Conservation (phyloP, 805 yeast species). For the Lipomyces sp. region DNA sequence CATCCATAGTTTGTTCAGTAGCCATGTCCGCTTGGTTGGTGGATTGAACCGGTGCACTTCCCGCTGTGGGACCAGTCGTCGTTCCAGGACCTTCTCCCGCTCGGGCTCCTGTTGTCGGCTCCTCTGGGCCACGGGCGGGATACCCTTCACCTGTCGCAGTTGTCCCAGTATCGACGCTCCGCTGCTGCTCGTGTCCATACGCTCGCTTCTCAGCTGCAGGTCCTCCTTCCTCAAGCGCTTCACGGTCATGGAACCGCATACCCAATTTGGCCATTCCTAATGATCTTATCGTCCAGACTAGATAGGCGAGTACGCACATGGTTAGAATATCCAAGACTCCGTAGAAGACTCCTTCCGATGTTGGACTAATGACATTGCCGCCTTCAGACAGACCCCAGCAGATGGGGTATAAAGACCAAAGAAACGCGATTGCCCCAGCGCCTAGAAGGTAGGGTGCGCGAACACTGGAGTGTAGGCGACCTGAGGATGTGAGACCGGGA, state of each 20-base stretch:
- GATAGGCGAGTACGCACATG: conserved; percentile 44
- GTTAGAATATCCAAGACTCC: conserved; percentile 60
- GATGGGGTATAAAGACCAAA: conserved; percentile 51
- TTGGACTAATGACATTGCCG: conserved; percentile 64
- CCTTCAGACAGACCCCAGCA: conserved; percentile 64
- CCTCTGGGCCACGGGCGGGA: background rate
- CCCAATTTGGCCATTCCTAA: background rate
- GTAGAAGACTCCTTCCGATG: conserved; percentile 60
- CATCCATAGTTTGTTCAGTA: no score
- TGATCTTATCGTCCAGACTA: conserved; percentile 7
- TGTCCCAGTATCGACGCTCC: background rate
- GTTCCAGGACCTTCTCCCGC: background rate
- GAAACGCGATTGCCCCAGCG: conserved; percentile 10
- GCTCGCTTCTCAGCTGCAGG: background rate
- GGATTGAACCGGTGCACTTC: background rate
- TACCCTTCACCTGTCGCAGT: background rate
- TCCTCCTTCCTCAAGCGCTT: background rate
- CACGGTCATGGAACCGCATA: background rate
- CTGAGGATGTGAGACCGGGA: conserved; percentile 9
- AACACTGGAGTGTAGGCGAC: background rate
- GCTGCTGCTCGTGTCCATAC: background rate
- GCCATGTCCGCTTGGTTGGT: no score
- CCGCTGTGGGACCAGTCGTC: background rate
- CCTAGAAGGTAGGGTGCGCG: background rate
- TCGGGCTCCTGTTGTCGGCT: background rate